Base-by-base conservation (phyloP, 345 rosid species). In the Noccaea caerulescens region DNA sequence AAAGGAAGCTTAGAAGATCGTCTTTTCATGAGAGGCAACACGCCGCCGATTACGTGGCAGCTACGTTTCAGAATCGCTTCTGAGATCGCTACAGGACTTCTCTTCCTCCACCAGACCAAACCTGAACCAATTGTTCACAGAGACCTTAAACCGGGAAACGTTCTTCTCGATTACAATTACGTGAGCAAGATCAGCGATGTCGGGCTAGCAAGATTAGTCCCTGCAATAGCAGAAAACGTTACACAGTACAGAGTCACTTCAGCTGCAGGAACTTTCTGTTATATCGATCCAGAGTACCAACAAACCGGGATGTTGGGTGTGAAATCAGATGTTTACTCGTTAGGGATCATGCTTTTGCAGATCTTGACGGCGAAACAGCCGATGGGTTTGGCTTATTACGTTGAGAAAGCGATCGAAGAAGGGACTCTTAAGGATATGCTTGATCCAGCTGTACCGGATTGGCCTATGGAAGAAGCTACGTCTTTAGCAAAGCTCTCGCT, bases 41-140 rank as follows among this genome's bases (percentile, higher is more conserved):
- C 80, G 1, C 94, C 91, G 0, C 73, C 80, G 2, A 80, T 93
- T 6, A 75, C 96, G 2, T 93, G 98, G 98, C 91, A 87, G 77
- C 63, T 87, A 53, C 82, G 98, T 78, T 93, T 93, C 85, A 79
- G 86, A 57, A 89, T 93, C 12, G 93, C 98, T 1, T 84, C 96
- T 10, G 96, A 93, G 79, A 81, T 91, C 20, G 94, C 89, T 10
- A 88, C 92, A 13, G 97, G 91, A 54, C 81, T 93, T 0, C 86
- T 87, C 57, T 93, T 93, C 84, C 92, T 93, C 64, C 98, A 93
- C 76, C 96, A 93, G 73, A 80, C 87, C 20, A 93, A 87, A 82
- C 98, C 98, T 2, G 97, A 93, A 72, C 98, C 98, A 3, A 70
- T 89, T 0, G 98, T 93, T 57, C 98, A 93, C 61, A 88, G 98